Conservation (phyloP, 2,329 filamentous ascomycete species). For the Fusarium nurragi region DNA sequence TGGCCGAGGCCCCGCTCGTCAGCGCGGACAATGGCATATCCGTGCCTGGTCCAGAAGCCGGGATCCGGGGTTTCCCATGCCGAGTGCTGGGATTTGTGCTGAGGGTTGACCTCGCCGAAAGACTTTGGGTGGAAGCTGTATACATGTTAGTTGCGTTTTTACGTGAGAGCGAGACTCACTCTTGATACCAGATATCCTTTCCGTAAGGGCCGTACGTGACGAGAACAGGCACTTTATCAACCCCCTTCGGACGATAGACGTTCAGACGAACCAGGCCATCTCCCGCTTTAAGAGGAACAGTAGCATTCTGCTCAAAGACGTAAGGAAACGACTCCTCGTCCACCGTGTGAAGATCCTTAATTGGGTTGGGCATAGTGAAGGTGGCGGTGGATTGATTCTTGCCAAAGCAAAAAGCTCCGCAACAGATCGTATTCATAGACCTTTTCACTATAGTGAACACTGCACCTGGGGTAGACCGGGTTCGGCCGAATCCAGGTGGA, state of each 20-base stretch:
- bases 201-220: slow-evolving; percentile 79
- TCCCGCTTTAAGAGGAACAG: slow-evolving; percentile 6
- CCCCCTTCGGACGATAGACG: slow-evolving; percentile 18
- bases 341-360: slow-evolving; percentile 42
- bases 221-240: slow-evolving; percentile 61
- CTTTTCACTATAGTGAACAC: slow-evolving; percentile 11
- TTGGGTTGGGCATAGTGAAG: slow-evolving; percentile 44
- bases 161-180: slow-evolving; percentile 45
- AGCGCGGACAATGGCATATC: slow-evolving; percentile 64
- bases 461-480: neutral
- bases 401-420: neutral
- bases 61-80: slow-evolving; percentile 70
- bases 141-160: neutral
- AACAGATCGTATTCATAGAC: neutral
- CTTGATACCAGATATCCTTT: slow-evolving; percentile 73
- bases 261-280: slow-evolving; percentile 10
- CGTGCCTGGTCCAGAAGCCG: slow-evolving; percentile 63
- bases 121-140: slow-evolving; percentile 52
- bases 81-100: slow-evolving; percentile 63
- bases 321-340: slow-evolving; percentile 38
- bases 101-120: slow-evolving; percentile 61
- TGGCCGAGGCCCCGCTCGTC: slow-evolving; percentile 61
- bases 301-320: slow-evolving; percentile 30
- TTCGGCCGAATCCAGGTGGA: slow-evolving; percentile 11
- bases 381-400: neutral